Evolutionary conservation across 352 stramenopile genomes (phyloP).

Genomic region (Phytopythium kandeliae): DNA sequence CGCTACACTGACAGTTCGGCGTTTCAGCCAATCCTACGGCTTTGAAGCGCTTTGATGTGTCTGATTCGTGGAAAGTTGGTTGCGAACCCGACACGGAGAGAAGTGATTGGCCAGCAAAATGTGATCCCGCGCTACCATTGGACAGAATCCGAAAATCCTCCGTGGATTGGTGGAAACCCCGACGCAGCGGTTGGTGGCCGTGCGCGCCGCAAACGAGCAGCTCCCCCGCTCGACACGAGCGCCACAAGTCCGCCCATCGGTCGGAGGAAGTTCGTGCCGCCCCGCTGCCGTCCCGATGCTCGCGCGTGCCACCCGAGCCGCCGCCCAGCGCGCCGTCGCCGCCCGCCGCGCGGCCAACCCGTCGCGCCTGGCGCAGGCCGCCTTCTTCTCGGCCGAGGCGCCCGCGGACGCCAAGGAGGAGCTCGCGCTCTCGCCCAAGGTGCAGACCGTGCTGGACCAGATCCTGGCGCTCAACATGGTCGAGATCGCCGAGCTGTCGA

Average conservation of each 20-base stretch:
- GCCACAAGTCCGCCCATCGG: constrained; percentile 10
- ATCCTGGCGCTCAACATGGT: constrained; percentile 89
- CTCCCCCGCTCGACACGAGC: constrained; percentile 9
- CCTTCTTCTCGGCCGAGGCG: constrained; percentile 50
- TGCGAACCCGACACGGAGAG: no score
- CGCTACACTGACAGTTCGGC: no score
- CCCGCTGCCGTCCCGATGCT: constrained; percentile 35
- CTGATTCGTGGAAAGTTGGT: no score
- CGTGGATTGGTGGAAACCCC: constrained; percentile 6
- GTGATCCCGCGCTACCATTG: constrained; percentile 2
- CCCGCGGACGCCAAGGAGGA: constrained; percentile 43
- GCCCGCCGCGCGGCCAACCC: constrained; percentile 31
- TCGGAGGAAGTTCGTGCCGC: not conserved
- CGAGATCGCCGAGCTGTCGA: constrained; percentile 84
- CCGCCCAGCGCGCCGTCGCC: constrained; percentile 36
- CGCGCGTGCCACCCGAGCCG: constrained; percentile 60
- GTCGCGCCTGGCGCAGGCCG: constrained; percentile 42
- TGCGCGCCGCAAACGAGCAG: constrained; percentile 9
- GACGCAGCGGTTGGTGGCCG: constrained; percentile 16
- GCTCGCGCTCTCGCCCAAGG: constrained; percentile 66
- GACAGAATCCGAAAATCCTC: not conserved
- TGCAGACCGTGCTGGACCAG: constrained; percentile 78
- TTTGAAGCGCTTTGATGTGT: no score
- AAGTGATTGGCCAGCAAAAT: no score
- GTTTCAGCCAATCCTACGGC: no score